phyloP scores from a whole-genome alignment of 768 basidiomycete species.

The Macrolepiota dolichaula region DNA sequence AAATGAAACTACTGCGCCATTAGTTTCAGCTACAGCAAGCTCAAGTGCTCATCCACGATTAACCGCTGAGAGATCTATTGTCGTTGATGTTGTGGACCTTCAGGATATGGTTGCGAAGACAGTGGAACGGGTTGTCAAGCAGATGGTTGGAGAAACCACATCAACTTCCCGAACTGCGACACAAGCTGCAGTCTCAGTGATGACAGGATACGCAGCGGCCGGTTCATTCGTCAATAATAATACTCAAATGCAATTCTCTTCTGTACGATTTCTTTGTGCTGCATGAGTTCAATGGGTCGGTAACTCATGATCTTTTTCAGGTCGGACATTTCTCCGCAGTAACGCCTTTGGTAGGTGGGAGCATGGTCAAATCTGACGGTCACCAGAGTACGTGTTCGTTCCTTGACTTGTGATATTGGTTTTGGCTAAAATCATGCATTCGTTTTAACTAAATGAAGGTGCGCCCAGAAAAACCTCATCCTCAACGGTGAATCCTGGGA shows the following conservation, averaged over 20 bases:
- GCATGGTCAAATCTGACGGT: neutral
- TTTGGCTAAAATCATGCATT: too few species aligned
- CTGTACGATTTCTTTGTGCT: neutral
- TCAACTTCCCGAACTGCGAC: neutral
- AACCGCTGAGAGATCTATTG: neutral
- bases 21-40: neutral
- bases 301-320: neutral
- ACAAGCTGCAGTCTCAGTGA: neutral
- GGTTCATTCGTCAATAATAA: neutral
- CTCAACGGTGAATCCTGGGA: neutral
- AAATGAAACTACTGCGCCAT: neutral
- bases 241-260: neutral
- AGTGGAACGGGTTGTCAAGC: neutral
- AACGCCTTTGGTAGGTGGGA: neutral
- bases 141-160: neutral
- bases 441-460: too few species aligned
- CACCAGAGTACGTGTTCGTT: neutral
- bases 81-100: neutral
- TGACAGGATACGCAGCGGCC: conserved; percentile 4
- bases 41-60: neutral
- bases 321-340: neutral
- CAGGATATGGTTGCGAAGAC: conserved; percentile 1
- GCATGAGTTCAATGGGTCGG: neutral
- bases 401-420: neutral
- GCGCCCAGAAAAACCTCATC: too few species aligned